Evolutionary conservation across 352 stramenopile species (phyloP).

Genomic region (Phytophthora multivora): DNA sequence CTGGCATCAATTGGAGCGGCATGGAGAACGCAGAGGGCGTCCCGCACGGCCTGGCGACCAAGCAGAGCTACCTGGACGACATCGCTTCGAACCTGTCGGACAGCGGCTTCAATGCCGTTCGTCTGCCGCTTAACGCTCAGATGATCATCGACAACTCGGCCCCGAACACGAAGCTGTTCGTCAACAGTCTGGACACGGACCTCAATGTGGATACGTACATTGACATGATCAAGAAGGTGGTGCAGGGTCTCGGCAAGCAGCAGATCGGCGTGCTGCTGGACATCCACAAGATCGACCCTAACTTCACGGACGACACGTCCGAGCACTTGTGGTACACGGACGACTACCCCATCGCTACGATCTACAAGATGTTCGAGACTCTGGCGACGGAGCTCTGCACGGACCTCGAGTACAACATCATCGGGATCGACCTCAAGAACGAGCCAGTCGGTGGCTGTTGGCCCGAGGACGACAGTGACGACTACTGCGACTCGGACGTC

Average conservation of each 20-base stretch:
- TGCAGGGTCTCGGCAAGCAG: conserved; percentile 81
- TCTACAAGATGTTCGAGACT: conserved; percentile 77
- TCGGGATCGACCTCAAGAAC: conserved; percentile 87
- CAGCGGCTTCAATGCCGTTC: conserved; percentile 79
- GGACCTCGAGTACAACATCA: conserved; percentile 85
- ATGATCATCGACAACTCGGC: conserved; percentile 78
- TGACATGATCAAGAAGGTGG: conserved; percentile 85
- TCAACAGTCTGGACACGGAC: conserved; percentile 63
- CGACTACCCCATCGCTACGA: conserved; percentile 50
- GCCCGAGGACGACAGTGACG: conserved; percentile 58
- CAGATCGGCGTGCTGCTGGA: conserved; percentile 84
- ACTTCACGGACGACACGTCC: conserved; percentile 70
- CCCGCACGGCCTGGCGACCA: conserved; percentile 70
- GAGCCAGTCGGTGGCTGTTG: conserved; percentile 77
- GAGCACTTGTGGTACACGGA: conserved; percentile 79
- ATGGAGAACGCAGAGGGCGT: conserved; percentile 86
- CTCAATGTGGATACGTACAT: conserved; percentile 78
- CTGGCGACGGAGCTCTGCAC: conserved; percentile 71
- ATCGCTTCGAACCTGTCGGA: conserved; percentile 68
- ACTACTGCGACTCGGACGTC: conserved; percentile 50
- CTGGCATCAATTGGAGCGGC: conserved; percentile 88
- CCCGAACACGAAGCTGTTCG: conserved; percentile 66
- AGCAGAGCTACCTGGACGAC: conserved; percentile 72
- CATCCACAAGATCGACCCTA: conserved; percentile 86
- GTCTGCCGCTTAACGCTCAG: conserved; percentile 81